These are phyloP conservation scores for Penicillium occitanis DNA, from an alignment of 2,329 filamentous ascomycete species.

Conservation along the genomic window DNA sequence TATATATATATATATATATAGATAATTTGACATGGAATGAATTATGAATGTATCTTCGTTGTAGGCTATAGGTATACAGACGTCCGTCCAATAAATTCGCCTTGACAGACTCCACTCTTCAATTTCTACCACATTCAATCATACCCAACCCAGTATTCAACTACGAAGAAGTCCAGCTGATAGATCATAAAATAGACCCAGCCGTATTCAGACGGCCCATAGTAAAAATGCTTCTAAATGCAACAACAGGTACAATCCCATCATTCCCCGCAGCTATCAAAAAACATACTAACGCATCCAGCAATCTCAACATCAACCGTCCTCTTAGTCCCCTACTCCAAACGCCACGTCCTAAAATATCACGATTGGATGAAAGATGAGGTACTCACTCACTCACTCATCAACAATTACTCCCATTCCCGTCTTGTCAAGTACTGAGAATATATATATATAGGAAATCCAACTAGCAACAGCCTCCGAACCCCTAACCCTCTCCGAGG, in stretches of 20 bases:
- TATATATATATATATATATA: no score
- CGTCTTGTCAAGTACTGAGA: background rate
- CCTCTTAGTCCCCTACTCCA: conserved; percentile 80
- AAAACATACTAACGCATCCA: conserved; percentile 38
- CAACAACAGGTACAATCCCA: conserved; percentile 33
- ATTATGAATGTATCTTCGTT: background rate
- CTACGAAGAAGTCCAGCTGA: background rate
- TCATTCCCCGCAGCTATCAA: background rate
- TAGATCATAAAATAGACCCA: background rate
- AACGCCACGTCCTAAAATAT: conserved; percentile 77
- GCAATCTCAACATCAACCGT: conserved; percentile 65
- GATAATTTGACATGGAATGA: background rate
- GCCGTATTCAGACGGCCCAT: background rate
- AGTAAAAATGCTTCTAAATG: conserved; percentile 36
- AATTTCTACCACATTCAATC: background rate
- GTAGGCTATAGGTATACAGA: background rate
- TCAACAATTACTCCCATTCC: background rate
- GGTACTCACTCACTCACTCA: conserved; percentile 36
- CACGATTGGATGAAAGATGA: conserved; percentile 90
- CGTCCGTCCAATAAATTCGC: background rate
- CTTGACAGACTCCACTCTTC: background rate
- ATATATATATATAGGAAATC: conserved; percentile 53
- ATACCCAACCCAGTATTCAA: background rate
- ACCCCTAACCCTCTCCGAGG: conserved; percentile 73
- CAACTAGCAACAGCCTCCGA: conserved; percentile 86